Percentiles rank a stretch among this genome's conserved stretches.
Evolutionary conservation across 305 asterid species (phyloP).

Genomic region (Solanum chacoense): DNA sequence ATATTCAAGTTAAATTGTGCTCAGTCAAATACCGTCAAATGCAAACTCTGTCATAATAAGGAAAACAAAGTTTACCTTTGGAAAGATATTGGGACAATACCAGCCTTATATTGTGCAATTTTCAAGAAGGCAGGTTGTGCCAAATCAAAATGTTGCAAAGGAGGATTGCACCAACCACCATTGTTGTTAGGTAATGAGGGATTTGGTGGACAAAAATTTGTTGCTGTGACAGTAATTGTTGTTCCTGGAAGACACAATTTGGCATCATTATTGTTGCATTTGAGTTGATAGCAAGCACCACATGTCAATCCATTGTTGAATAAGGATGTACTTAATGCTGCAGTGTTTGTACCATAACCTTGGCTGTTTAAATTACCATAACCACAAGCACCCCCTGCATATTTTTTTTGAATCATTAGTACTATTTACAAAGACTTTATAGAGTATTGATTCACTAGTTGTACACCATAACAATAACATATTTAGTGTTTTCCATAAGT

Average conservation of each 20-base stretch:
- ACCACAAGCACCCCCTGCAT: conserved; percentile 11
- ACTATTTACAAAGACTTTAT: background rate
- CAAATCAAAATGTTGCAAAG: conserved; percentile 8
- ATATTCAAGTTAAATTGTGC: background rate
- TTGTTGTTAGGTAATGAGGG: background rate
- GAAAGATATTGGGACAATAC: conserved; percentile 47
- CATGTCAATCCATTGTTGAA: conserved; percentile 7
- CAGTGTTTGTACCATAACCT: conserved; percentile 5
- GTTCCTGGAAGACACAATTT: background rate
- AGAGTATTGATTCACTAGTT: background rate
- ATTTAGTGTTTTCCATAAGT: background rate
- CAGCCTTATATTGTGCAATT: conserved; percentile 48
- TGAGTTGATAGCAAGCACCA: conserved; percentile 8
- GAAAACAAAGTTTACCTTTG: conserved; percentile 25
- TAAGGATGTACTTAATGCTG: conserved; percentile 1
- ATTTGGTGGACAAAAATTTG: conserved; percentile 9
- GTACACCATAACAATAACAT: background rate
- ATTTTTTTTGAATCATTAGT: background rate
- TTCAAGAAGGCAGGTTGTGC: conserved; percentile 17
- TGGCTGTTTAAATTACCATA: background rate
- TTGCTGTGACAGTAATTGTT: conserved; percentile 1
- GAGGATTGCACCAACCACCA: conserved; percentile 11
- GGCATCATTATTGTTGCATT: conserved; percentile 1
- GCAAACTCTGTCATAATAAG: background rate
- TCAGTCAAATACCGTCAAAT: background rate